phyloP scores from a whole-genome alignment of 2,329 filamentous ascomycete genomes.

The Tolypocladium tundrense region DNA sequence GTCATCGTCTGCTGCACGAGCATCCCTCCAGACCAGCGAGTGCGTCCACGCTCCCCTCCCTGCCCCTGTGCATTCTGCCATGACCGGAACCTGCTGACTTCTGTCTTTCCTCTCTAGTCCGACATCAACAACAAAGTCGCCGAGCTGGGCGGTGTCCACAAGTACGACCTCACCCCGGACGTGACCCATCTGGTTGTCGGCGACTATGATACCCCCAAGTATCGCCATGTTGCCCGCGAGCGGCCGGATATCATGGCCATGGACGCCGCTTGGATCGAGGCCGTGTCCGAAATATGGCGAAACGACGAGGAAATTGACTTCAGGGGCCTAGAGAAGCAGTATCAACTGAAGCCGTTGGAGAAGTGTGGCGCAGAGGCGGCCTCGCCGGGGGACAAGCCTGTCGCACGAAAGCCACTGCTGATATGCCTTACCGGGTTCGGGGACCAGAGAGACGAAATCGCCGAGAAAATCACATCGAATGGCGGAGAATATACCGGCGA shows the following conservation, averaged over 20 bases:
- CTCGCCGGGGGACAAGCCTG: constrained; percentile 9
- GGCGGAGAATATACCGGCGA: constrained; percentile 84
- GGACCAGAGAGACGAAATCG: constrained; percentile 58
- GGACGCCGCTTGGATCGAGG: constrained; percentile 73
- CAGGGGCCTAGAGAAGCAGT: constrained; percentile 53
- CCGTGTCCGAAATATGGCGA: constrained; percentile 71
- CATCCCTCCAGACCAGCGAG: constrained; percentile 67
- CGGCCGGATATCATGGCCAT: constrained; percentile 79
- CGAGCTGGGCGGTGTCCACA: constrained; percentile 80
- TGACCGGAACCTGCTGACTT: background rate
- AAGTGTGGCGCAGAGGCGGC: constrained; percentile 32
- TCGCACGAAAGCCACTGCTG: constrained; percentile 30
- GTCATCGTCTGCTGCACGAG: constrained; percentile 82
- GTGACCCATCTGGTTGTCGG: constrained; percentile 92
- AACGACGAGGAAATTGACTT: constrained; percentile 70
- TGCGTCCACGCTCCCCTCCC: constrained; percentile 29
- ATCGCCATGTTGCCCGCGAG: constrained; percentile 86
- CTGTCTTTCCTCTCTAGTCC: constrained; percentile 20
- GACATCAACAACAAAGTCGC: constrained; percentile 53
- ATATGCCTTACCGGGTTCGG: constrained; percentile 50
- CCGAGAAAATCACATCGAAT: constrained; percentile 54
- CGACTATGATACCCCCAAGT: constrained; percentile 82
- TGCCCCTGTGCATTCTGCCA: background rate
- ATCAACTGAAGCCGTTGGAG: constrained; percentile 55
- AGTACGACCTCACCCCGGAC: constrained; percentile 87